Evolutionary conservation across 2,329 filamentous ascomycete species (phyloP).

Genomic region (Rutstroemia sp.): DNA sequence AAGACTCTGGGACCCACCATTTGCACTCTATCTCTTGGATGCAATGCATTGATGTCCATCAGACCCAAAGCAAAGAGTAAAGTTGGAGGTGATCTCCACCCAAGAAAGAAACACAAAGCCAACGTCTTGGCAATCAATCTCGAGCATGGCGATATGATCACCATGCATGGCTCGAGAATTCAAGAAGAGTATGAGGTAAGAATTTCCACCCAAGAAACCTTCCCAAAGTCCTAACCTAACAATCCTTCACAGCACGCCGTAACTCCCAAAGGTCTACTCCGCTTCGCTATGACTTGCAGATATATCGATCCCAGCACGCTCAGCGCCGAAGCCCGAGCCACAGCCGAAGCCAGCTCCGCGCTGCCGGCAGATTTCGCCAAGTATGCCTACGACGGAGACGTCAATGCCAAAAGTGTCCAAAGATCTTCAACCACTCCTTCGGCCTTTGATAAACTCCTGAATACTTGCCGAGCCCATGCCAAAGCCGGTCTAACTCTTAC

Average conservation of each 20-base stretch:
- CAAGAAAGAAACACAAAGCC: constrained; percentile 23
- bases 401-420: constrained; percentile 13
- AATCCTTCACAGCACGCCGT: constrained; percentile 40
- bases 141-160: constrained; percentile 58
- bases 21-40: constrained; percentile 53
- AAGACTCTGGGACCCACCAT: constrained; percentile 53
- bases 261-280: constrained; percentile 40
- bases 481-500: neutral
- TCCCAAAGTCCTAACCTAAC: constrained; percentile 16
- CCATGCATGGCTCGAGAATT: constrained; percentile 54
- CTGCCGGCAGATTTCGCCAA: constrained; percentile 29
- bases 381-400: constrained; percentile 28
- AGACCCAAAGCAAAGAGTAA: constrained; percentile 40
- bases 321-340: constrained; percentile 20
- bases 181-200: constrained; percentile 51
- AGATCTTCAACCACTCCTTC: neutral
- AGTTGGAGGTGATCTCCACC: constrained; percentile 12
- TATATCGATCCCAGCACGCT: constrained; percentile 41
- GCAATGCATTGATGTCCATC: constrained; percentile 49
- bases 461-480: neutral
- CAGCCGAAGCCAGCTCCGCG: constrained; percentile 28
- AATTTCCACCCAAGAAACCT: no score
- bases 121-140: constrained; percentile 7
- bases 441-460: neutral
- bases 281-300: constrained; percentile 51